Evolutionary conservation across 768 basidiomycete genomes (phyloP), one percentile per base, ranked within the genome.

Genomic region (Omphalotus guepiniiformis): DNA sequence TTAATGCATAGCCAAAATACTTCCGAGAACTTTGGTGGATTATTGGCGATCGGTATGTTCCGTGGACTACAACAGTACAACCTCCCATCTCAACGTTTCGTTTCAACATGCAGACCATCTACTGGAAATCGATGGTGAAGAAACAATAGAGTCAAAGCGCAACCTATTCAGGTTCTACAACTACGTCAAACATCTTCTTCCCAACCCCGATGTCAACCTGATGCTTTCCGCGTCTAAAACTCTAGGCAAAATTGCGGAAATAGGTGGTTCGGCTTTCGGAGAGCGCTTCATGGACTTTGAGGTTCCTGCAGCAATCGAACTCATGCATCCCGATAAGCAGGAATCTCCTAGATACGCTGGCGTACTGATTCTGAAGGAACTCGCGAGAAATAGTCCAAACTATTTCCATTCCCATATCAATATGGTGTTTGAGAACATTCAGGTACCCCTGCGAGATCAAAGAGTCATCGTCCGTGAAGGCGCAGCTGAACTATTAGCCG

Each of bases 141-240:
- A 89, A 63, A 82, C 81, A 7, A 80, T 89, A 41, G 87, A 91
- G 62, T 84, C 85, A 35, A 88, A 84, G 58, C 73, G 82, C 32
- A 83, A 87, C 54, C 79, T 89, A 30, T 93, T 88, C 65, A 81
- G 89, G 42, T 85, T 94, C 63, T 91, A 86, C 70, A 90, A 91
- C 67, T 94, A 96, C 68, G 85, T 96, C 65, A 91, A 93, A 61
- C 82, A 88, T 34, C 78, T 95, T n/a, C 76, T 96, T 16, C 92
- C 92, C 3, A 90, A 90, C 59, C 78, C 83, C 43, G 95, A 97
- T 63, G 80, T 92, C 58, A 87, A 88, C 63, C 83, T 99, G 60
- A 97, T 97, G 93, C 77, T 93, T 28, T 81, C 87, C 7, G 92
- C 93, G 1, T 92, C 93, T n/a, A 89, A 93, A 63, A 92, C 90